A percentile compares a stretch with the other conserved stretches of the same genome.
Conservation (phyloP, 2,329 filamentous ascomycete species). For the Stagonosporopsis chrysanthemi region DNA sequence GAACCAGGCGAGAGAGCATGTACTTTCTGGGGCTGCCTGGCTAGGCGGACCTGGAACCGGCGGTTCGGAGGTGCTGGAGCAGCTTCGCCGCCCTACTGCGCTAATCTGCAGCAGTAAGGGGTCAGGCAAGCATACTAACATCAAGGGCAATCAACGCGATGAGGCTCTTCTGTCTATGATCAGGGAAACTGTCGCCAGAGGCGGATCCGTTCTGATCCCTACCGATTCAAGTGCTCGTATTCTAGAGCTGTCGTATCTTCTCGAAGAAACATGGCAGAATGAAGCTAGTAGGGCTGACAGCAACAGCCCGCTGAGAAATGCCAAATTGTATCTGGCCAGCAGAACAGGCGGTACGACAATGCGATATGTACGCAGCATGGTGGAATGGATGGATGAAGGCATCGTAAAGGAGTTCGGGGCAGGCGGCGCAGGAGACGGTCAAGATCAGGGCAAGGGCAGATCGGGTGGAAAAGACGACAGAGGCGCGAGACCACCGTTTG, state of each 20-base stretch:
- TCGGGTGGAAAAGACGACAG: constrained; percentile 56
- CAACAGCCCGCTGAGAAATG: constrained; percentile 58
- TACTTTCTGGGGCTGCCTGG: constrained; percentile 92
- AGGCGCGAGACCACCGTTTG: constrained; percentile 75
- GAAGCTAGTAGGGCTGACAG: constrained; percentile 35
- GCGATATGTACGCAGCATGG: constrained; percentile 89
- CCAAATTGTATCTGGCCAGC: constrained; percentile 80
- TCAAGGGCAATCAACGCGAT: constrained; percentile 81
- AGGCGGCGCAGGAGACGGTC: constrained; percentile 51
- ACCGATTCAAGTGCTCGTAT: constrained; percentile 96
- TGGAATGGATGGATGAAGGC: constrained; percentile 98
- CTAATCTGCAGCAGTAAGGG: constrained; percentile 90
- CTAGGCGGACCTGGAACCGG: constrained; percentile 81
- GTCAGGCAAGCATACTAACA: constrained; percentile 73
- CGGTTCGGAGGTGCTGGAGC: constrained; percentile 90
- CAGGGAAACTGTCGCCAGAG: constrained; percentile 76
- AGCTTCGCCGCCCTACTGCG: constrained; percentile 90
- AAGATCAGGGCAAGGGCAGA: constrained; percentile 40
- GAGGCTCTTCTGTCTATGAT: constrained; percentile 85
- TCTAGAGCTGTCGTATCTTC: constrained; percentile 86
- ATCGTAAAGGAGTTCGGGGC: constrained; percentile 92
- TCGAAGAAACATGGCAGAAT: constrained; percentile 85
- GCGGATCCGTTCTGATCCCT: constrained; percentile 91
- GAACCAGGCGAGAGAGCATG: constrained; percentile 97
- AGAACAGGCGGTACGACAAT: constrained; percentile 88